A percentile compares a stretch with the other conserved stretches of the same genome.
phyloP scores from a whole-genome alignment of 2,329 filamentous ascomycete species.

The Endothia cerciana region DNA sequence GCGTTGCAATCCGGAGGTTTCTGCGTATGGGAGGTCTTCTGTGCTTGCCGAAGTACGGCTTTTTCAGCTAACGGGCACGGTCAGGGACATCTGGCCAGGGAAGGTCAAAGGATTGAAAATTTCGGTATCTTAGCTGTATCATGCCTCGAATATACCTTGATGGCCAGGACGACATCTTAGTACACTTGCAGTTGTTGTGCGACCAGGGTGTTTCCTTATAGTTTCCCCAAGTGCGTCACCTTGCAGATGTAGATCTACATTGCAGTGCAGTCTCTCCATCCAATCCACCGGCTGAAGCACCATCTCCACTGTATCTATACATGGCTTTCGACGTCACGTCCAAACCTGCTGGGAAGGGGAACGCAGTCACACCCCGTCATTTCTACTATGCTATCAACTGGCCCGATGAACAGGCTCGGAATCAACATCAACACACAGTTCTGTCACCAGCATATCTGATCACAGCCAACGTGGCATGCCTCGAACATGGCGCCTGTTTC shows the following conservation, averaged over 20 bases:
- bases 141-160: neutral
- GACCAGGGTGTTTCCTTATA: constrained; percentile 6
- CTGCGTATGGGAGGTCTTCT: neutral
- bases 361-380: neutral
- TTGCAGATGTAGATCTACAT: constrained; percentile 12
- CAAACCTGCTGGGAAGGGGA: neutral
- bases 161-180: neutral
- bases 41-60: neutral
- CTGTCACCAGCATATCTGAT: neutral
- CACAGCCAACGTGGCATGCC: constrained; percentile 1
- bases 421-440: neutral
- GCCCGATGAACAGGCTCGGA: neutral
- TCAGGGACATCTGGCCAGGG: neutral
- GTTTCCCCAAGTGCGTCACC: constrained; percentile 10
- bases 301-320: neutral
- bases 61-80: no score
- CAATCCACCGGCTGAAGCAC: neutral
- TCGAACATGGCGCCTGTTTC: constrained; percentile 33
- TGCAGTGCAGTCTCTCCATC: neutral
- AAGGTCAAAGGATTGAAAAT: neutral
- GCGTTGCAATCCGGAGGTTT: neutral
- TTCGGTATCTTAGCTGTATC: neutral
- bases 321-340: neutral
- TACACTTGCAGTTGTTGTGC: neutral
- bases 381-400: neutral